Conservation (phyloP, 2,329 filamentous ascomycete genomes). For the Colletotrichum euphorbiae region DNA sequence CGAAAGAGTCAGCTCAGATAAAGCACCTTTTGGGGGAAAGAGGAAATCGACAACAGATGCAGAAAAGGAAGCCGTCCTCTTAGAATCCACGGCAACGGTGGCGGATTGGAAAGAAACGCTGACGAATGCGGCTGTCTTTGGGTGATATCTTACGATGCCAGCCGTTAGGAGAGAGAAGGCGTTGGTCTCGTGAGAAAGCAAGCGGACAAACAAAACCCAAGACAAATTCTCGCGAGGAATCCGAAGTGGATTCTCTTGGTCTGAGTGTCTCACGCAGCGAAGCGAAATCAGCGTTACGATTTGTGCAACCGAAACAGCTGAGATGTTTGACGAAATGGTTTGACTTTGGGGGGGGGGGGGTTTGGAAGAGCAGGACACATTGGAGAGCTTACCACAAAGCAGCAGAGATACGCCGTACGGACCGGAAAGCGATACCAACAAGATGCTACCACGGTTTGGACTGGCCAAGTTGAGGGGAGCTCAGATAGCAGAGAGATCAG, state of each 20-base stretch:
- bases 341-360: too few species aligned
- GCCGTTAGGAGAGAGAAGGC: neutral
- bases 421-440: conserved; percentile 1
- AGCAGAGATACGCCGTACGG: conserved; percentile 13
- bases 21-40: neutral
- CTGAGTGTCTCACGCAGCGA: conserved; percentile 35
- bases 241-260: conserved; percentile 24
- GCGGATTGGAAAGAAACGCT: conserved; percentile 24
- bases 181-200: conserved; percentile 8
- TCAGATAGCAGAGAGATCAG: conserved; percentile 32
- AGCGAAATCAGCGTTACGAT: conserved; percentile 29
- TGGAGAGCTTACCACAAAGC: conserved; percentile 5
- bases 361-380: neutral
- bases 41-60: conserved; percentile 9
- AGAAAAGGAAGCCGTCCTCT: conserved; percentile 26
- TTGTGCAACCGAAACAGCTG: conserved; percentile 30
- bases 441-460: conserved; percentile 1
- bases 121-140: conserved; percentile 35
- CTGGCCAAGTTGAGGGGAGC: conserved; percentile 14
- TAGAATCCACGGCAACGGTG: conserved; percentile 21
- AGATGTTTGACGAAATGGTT: conserved; percentile 18
- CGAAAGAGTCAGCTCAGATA: conserved; percentile 20
- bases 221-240: conserved; percentile 31
- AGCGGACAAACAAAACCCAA: neutral
- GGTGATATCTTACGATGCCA: conserved; percentile 31